Base-by-base conservation (phyloP, 2,329 filamentous ascomycete genomes). In the Pseudohalonectria lignicola region DNA sequence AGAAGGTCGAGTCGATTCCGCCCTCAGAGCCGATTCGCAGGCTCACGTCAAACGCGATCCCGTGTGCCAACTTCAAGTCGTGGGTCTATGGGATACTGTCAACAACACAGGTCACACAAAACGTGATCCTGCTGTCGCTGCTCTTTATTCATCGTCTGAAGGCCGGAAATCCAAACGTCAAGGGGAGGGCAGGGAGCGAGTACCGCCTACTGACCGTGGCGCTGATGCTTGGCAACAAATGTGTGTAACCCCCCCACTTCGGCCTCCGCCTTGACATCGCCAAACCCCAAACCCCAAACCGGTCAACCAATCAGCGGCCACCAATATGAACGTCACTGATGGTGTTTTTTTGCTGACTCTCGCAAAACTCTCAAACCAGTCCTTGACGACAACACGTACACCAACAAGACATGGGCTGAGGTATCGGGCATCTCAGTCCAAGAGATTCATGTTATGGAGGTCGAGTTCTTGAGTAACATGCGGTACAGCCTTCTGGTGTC, bases 391-490 rank as follows among this genome's bases (percentile, higher is more conserved):
- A 98, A 96, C 58, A 96, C 92, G 0, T 98, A 98, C 61, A 96
- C 92, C 28, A 98, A 98, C 66, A 95, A 96, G 67, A 98, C 92
- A 0, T 98, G 92, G 92, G 92, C 90, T 3, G 92, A 98, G 52
- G 92, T 98, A 10, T 96, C 92, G 1, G 84, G 85, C 32, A 94
- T 98, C 43, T 79, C 85, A 2, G 90, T 96, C 11, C 79, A 82
- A 43, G 92, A 98, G 60, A 94, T 98, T 37, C 92, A 98, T 56
- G 83, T 95, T 32, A 98, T 98, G 92, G 92, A 98, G 58, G 92
- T 98, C n/a, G 92, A 98, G 58, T 98, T 98, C 51, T 67, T 98
- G 45, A 95, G 90, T 67, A 96, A 96, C 60, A 94, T 98, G 81
- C 79, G 90, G 52, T 98, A 96, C 61, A 87, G 86, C 50, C 67